Evolutionary conservation across 1,284 basidiomycete genomes (phyloP).

Genomic region (Xerocomus nothofagi): DNA sequence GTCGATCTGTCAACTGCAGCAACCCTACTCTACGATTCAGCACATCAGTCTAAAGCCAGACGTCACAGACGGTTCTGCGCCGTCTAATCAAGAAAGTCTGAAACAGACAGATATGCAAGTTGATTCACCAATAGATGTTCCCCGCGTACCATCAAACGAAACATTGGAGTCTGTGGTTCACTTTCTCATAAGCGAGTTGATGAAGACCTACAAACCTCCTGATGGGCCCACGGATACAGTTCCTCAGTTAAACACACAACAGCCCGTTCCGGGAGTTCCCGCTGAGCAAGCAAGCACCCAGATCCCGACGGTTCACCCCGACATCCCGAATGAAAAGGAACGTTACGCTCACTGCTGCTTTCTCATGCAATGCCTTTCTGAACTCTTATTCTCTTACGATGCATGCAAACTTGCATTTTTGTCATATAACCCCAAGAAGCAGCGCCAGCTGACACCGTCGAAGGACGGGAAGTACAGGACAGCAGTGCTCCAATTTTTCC

Average conservation of each 20-base stretch:
- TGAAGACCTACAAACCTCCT: slow-evolving; percentile 52
- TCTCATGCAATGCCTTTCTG: slow-evolving; percentile 89
- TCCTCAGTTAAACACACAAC: slow-evolving; percentile 20
- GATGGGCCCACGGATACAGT: slow-evolving; percentile 14
- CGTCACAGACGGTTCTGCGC: slow-evolving; percentile 20
- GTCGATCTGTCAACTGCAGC: slow-evolving; percentile 70
- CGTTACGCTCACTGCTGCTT: slow-evolving; percentile 75
- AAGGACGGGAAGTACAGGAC: slow-evolving; percentile 67
- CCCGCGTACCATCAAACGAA: slow-evolving; percentile 40
- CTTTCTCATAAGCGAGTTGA: slow-evolving; percentile 72
- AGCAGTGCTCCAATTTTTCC: slow-evolving; percentile 72
- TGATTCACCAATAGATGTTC: slow-evolving; percentile 45
- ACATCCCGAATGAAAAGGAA: slow-evolving; percentile 34
- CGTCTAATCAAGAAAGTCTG: slow-evolving; percentile 26
- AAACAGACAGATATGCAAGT: slow-evolving; percentile 61
- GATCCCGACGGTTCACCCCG: slow-evolving; percentile 7
- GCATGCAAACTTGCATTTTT: slow-evolving; percentile 88
- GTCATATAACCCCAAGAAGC: slow-evolving; percentile 73
- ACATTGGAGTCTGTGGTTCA: slow-evolving; percentile 68
- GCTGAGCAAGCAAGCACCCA: slow-evolving; percentile 24
- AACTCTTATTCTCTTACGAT: slow-evolving; percentile 92
- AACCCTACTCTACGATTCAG: slow-evolving; percentile 60
- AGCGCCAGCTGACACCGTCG: slow-evolving; percentile 53
- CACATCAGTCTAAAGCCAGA: slow-evolving; percentile 65
- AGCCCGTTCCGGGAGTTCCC: not conserved